Percentiles rank a stretch among this genome's conserved stretches.
Evolutionary conservation across 805 yeast genomes (phyloP).

Genomic region (Clavispora phyllophila): DNA sequence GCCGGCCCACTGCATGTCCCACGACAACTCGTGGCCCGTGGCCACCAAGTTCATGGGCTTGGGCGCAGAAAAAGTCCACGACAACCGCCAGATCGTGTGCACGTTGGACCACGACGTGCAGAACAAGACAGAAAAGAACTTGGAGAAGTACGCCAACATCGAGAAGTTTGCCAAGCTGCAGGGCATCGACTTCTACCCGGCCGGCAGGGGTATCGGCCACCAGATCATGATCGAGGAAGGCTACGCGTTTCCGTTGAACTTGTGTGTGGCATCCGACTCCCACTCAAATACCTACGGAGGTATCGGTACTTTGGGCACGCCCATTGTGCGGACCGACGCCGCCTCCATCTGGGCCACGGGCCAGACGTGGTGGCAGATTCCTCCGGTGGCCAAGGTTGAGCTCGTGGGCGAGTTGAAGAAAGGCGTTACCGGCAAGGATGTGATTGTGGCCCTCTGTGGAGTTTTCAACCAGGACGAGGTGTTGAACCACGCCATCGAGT

Average conservation of each 20-base stretch:
- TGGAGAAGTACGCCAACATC: slow-evolving; percentile 83
- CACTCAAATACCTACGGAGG: slow-evolving; percentile 99
- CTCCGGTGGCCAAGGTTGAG: slow-evolving; percentile 95
- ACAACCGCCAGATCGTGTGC: slow-evolving; percentile 89
- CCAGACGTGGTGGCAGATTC: slow-evolving; percentile 99
- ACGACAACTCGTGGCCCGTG: slow-evolving; percentile 99
- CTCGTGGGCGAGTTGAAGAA: slow-evolving; percentile 73
- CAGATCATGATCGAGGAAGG: slow-evolving; percentile 99
- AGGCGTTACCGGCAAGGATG: slow-evolving; percentile 95
- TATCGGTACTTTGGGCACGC: slow-evolving; percentile 91
- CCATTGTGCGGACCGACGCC: slow-evolving; percentile 97
- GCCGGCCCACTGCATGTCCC: slow-evolving; percentile 99
- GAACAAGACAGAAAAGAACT: slow-evolving; percentile 81
- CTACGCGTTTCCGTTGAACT: slow-evolving; percentile 88
- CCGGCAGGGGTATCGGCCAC: slow-evolving; percentile 98
- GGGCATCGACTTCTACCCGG: slow-evolving; percentile 95
- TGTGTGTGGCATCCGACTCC: slow-evolving; percentile 96
- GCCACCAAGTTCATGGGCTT: slow-evolving; percentile 93
- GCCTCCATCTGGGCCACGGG: slow-evolving; percentile 99
- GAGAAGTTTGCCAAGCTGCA: slow-evolving; percentile 85
- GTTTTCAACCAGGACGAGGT: slow-evolving; percentile 89
- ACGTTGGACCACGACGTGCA: slow-evolving; percentile 98
- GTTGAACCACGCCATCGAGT: slow-evolving; percentile 88
- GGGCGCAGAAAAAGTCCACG: slow-evolving; percentile 79
- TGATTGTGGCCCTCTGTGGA: slow-evolving; percentile 94